Conservation (phyloP, 352 stramenopile species). For the Phytopythium helicoides region DNA sequence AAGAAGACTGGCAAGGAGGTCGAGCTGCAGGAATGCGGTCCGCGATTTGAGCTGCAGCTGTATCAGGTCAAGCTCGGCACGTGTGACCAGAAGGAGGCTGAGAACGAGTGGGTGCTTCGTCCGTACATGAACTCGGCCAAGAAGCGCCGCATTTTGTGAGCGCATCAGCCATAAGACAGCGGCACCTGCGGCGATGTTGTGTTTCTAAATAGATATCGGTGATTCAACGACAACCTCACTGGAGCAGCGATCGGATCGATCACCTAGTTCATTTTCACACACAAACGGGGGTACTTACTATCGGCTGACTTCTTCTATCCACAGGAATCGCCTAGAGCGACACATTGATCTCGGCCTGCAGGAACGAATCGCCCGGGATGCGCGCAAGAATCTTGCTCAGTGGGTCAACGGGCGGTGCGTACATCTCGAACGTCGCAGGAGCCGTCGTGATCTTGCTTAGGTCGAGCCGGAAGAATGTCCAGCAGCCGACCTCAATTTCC, state of each 20-base stretch:
- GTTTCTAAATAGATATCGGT: conserved; percentile 30
- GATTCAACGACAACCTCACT: too few relatives aligned
- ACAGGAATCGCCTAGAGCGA: conserved; percentile 44
- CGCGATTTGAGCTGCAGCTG: conserved; percentile 98
- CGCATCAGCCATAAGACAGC: background rate
- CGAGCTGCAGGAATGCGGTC: conserved; percentile 94
- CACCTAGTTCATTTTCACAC: conserved; percentile 13
- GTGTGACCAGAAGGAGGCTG: conserved; percentile 98
- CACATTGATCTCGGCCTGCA: conserved; percentile 88
- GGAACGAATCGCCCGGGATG: conserved; percentile 84
- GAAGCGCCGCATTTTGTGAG: conserved; percentile 92
- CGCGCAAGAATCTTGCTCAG: conserved; percentile 85
- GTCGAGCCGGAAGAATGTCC: conserved; percentile 89
- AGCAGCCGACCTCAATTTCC: conserved; percentile 85
- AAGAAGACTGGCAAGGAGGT: conserved; percentile 93
- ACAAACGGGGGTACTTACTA: background rate
- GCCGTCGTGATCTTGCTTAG: conserved; percentile 87
- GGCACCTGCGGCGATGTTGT: conserved; percentile 5
- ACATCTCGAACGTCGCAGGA: conserved; percentile 88
- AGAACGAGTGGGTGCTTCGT: conserved; percentile 99
- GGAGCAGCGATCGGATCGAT: too few relatives aligned
- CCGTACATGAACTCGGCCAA: conserved; percentile 99
- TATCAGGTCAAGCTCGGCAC: conserved; percentile 99
- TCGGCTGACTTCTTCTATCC: background rate
- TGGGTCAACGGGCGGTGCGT: conserved; percentile 77